Evolutionary conservation across 2,329 filamentous ascomycete genomes (phyloP), one percentile per base, ranked within the genome.

Genomic region (Leptographium radiaticola): DNA sequence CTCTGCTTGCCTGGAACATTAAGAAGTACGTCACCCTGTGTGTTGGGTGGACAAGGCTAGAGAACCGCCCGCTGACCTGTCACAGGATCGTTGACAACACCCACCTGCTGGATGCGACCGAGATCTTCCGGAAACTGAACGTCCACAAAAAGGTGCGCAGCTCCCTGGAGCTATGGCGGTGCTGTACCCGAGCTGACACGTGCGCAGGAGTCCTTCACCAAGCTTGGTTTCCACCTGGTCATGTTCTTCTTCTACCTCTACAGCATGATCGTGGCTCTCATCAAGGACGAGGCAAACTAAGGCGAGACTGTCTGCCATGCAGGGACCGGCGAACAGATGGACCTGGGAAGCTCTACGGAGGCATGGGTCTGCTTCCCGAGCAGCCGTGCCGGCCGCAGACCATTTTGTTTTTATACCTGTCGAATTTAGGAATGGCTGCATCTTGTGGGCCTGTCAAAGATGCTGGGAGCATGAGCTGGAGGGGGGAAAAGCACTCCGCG

Each of bases 171-270:
- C 34, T 18, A 2, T 42, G 2, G 2, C 30, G 6, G 6, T 7
- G 20, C 11, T 40, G 8, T 38, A 13, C 4, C 13, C 13, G 30
- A 6, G 11, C 56, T 56, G 20, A 57, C 34, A 1, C 16, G 55
- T 4, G 25, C 15, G 18, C 61, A 95, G 90, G 93, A 98, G 81
- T 97, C 93, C 0, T 98, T 98, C 71, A 84, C 93, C 75, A 98
- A 98, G 76, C 87, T 98, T 45, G 93, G 91, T 54, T 98, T 98
- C 79, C 93, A 98, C 72, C 77, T 98, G 57, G 71, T 98, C 74
- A 96, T 98, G 89, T 98, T 98, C 81, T 98, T 98, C 83, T 98
- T 97, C 81, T 98, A 98, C 75, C 86, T 98, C 55, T 95, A 95
- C 81, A 94, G 87, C 84, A 94, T 93, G 87, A 93, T 93, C 63